Percentiles rank a stretch among this genome's conserved stretches.
Evolutionary conservation across 2,329 filamentous ascomycete genomes (phyloP).

Genomic region (Graphium sp.): DNA sequence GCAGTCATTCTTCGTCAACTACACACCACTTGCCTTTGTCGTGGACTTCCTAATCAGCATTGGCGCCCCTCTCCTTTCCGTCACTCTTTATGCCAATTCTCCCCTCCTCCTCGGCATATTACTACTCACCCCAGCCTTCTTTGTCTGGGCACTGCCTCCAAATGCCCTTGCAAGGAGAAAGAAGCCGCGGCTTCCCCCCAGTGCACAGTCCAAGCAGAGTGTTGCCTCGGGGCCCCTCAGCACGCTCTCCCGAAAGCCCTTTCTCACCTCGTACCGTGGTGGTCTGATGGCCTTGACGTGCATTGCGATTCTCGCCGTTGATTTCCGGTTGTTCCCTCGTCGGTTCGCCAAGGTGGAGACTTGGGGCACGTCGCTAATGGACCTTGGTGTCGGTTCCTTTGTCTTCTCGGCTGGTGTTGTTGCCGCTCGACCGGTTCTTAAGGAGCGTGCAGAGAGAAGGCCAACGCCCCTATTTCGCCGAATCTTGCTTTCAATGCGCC

Average conservation of each 20-base stretch:
- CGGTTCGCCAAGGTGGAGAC: slow-evolving; percentile 96
- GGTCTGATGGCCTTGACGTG: slow-evolving; percentile 86
- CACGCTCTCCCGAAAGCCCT: slow-evolving; percentile 67
- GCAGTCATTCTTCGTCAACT: slow-evolving; percentile 67
- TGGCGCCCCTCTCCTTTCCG: slow-evolving; percentile 64
- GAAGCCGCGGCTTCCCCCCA: slow-evolving; percentile 30
- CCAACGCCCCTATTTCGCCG: slow-evolving; percentile 34
- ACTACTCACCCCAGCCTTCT: slow-evolving; percentile 51
- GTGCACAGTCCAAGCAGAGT: slow-evolving; percentile 18
- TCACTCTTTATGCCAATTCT: slow-evolving; percentile 64
- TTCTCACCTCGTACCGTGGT: slow-evolving; percentile 81
- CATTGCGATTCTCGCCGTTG: slow-evolving; percentile 85
- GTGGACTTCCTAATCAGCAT: slow-evolving; percentile 85
- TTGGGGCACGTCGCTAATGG: slow-evolving; percentile 99
- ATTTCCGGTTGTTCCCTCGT: slow-evolving; percentile 83
- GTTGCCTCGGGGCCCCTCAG: slow-evolving; percentile 10
- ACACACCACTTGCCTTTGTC: slow-evolving; percentile 47
- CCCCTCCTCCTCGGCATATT: slow-evolving; percentile 61
- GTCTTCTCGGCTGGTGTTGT: slow-evolving; percentile 89
- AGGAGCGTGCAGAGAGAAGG: slow-evolving; percentile 39
- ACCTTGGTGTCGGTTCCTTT: slow-evolving; percentile 91
- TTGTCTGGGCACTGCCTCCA: slow-evolving; percentile 34
- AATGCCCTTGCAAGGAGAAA: slow-evolving; percentile 18
- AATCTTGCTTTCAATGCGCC: slow-evolving; percentile 51
- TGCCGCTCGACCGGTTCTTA: slow-evolving; percentile 67